Evolutionary conservation across 2,329 filamentous ascomycete species (phyloP).

Genomic region (Lasiodiplodia sp.): DNA sequence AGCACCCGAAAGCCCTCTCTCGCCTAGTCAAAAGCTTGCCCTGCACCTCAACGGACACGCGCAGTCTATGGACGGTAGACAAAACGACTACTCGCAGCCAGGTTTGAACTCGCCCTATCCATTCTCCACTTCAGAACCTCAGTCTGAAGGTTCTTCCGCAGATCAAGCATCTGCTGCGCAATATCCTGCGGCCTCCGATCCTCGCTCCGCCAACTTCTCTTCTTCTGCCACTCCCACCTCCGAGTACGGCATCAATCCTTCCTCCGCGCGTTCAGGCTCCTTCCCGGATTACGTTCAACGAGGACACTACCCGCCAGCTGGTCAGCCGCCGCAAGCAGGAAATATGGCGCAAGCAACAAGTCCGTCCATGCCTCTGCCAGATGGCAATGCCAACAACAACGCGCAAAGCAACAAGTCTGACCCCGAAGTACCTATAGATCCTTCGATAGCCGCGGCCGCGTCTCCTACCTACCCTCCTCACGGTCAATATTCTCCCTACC

Average conservation of each 20-base stretch:
- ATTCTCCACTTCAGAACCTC: constrained; percentile 59
- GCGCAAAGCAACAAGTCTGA: constrained; percentile 84
- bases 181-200: constrained; percentile 84
- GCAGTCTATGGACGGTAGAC: constrained; percentile 63
- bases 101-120: constrained; percentile 63
- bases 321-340: constrained; percentile 76
- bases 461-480: constrained; percentile 89
- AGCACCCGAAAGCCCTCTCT: constrained; percentile 49
- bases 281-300: constrained; percentile 90
- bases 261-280: constrained; percentile 77
- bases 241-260: constrained; percentile 83
- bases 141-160: constrained; percentile 86
- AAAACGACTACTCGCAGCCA: constrained; percentile 61
- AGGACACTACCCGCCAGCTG: constrained; percentile 78
- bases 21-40: constrained; percentile 49
- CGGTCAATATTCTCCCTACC: constrained; percentile 85
- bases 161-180: constrained; percentile 94
- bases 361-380: constrained; percentile 90
- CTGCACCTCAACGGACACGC: constrained; percentile 46
- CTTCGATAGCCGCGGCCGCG: constrained; percentile 89
- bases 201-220: constrained; percentile 74
- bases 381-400: constrained; percentile 74
- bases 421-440: constrained; percentile 98
- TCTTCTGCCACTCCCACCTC: constrained; percentile 84
- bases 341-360: constrained; percentile 99